A percentile compares a stretch with the other conserved stretches of the same genome.
Evolutionary conservation across 2,329 filamentous ascomycete species (phyloP).

Genomic region (Claviceps purpurea): DNA sequence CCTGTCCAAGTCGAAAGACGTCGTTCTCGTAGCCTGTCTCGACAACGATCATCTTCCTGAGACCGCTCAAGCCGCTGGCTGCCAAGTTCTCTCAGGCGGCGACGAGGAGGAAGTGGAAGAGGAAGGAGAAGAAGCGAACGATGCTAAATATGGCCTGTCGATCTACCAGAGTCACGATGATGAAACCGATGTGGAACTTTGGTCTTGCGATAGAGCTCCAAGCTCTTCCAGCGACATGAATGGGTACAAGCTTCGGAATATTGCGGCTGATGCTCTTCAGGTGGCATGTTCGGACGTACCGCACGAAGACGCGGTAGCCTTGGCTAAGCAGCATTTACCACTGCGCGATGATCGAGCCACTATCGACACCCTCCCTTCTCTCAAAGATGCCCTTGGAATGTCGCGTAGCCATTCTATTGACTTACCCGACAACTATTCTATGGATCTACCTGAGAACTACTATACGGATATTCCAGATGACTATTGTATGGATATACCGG

Average conservation of each 20-base stretch:
- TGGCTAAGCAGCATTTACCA: constrained; percentile 19
- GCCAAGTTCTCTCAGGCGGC: constrained; percentile 35
- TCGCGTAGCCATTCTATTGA: too few species aligned
- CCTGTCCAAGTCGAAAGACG: constrained; percentile 46
- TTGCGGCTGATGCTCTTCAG: constrained; percentile 20
- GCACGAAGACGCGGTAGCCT: constrained; percentile 13
- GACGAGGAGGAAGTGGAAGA: constrained; percentile 26
- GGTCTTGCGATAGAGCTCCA: not conserved
- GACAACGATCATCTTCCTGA: constrained; percentile 50
- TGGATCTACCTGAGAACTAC: too few species aligned
- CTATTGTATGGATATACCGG: too few species aligned
- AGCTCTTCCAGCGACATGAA: constrained; percentile 1
- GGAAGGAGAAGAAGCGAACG: constrained; percentile 10
- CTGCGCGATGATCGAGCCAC: constrained; percentile 19
- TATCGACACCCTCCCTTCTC: constrained; percentile 3
- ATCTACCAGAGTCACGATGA: not conserved
- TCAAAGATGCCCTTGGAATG: constrained; percentile 1
- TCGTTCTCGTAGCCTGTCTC: constrained; percentile 53
- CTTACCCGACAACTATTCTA: too few species aligned
- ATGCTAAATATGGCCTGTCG: constrained; percentile 8
- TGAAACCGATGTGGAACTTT: not conserved
- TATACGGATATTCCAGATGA: too few species aligned
- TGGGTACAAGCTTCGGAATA: constrained; percentile 15
- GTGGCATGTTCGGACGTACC: constrained; percentile 2
- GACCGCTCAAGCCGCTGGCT: constrained; percentile 44